Evolutionary conservation across 2,329 filamentous ascomycete species (phyloP).

Genomic region (Raffaelea albimanens): DNA sequence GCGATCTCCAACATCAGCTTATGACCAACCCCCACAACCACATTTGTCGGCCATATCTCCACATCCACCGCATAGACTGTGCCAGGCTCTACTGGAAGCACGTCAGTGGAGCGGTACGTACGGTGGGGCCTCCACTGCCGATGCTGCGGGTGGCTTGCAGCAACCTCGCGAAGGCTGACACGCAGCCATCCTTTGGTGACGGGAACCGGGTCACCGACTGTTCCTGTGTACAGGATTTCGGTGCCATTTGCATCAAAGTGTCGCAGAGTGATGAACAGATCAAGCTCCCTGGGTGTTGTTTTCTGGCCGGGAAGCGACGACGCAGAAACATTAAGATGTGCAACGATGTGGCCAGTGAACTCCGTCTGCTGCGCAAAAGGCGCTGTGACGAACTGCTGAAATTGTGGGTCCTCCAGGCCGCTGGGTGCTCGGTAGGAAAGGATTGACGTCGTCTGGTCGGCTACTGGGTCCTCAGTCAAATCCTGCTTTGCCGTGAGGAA

Average conservation of each 20-base stretch:
- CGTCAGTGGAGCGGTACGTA: slow-evolving; percentile 49
- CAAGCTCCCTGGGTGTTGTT: slow-evolving; percentile 35
- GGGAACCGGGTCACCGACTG: slow-evolving; percentile 53
- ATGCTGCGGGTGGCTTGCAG: slow-evolving; percentile 39
- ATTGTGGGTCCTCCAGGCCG: slow-evolving; percentile 33
- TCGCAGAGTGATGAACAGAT: slow-evolving; percentile 54
- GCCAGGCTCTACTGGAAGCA: slow-evolving; percentile 40
- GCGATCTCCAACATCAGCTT: slow-evolving; percentile 46
- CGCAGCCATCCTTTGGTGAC: slow-evolving; percentile 57
- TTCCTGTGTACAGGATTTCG: slow-evolving; percentile 56
- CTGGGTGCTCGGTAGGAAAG: slow-evolving; percentile 52
- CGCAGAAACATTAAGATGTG: slow-evolving; percentile 46
- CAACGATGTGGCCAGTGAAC: slow-evolving; percentile 58
- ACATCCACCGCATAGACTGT: slow-evolving; percentile 52
- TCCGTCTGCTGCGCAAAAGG: slow-evolving; percentile 56
- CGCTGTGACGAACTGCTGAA: slow-evolving; percentile 47
- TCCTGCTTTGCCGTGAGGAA: slow-evolving; percentile 41
- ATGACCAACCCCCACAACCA: slow-evolving; percentile 39
- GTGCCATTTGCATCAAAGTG: slow-evolving; percentile 43
- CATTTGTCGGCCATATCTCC: slow-evolving; percentile 57
- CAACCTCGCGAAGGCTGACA: slow-evolving; percentile 45
- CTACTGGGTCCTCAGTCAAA: slow-evolving; percentile 27
- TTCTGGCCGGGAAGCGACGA: slow-evolving; percentile 42
- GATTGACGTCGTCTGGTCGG: not conserved
- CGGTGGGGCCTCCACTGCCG: slow-evolving; percentile 45